Percentiles rank a stretch among this genome's conserved stretches.
Evolutionary conservation across 106 monocot genomes (phyloP).

Genomic region (Apostasia shenzhenica): DNA sequence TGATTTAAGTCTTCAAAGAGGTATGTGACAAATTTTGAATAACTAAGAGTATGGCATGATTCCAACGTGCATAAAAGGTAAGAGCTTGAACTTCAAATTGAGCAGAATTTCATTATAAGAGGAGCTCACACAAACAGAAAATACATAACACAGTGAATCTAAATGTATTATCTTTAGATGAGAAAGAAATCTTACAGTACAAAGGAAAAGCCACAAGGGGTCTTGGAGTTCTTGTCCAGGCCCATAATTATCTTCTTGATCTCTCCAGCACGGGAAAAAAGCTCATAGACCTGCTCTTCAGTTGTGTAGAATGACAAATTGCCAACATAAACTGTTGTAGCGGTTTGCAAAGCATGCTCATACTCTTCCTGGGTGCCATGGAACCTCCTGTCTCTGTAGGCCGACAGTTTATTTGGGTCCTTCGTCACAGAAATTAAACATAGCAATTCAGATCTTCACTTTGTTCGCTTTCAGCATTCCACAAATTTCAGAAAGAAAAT

Average conservation of each 20-base stretch:
- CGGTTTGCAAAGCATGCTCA: slow-evolving; percentile 60
- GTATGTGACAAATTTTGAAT: too few relatives aligned
- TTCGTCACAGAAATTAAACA: slow-evolving; percentile 1
- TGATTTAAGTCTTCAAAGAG: too few relatives aligned
- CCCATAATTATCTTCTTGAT: slow-evolving; percentile 99
- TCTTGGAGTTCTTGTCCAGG: slow-evolving; percentile 89
- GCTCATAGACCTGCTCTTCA: slow-evolving; percentile 97
- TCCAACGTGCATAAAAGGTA: too few relatives aligned
- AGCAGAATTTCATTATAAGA: too few relatives aligned
- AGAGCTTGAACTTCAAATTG: too few relatives aligned
- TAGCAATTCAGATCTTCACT: too few relatives aligned
- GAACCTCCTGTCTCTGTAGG: slow-evolving; percentile 89
- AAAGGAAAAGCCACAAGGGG: slow-evolving; percentile 98
- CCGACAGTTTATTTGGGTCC: slow-evolving; percentile 83
- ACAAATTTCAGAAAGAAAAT: background rate
- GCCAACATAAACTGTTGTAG: slow-evolving; percentile 74
- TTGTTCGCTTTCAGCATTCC: background rate
- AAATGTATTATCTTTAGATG: background rate
- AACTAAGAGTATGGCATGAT: too few relatives aligned
- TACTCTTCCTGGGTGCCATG: slow-evolving; percentile 89
- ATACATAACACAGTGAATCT: too few relatives aligned
- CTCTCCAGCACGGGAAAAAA: slow-evolving; percentile 94
- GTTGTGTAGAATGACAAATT: slow-evolving; percentile 99
- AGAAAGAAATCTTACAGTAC: slow-evolving; percentile 44
- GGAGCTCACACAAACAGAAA: too few relatives aligned